Conservation (phyloP, 441 rosid genomes). For the Oxalis stricta region DNA sequence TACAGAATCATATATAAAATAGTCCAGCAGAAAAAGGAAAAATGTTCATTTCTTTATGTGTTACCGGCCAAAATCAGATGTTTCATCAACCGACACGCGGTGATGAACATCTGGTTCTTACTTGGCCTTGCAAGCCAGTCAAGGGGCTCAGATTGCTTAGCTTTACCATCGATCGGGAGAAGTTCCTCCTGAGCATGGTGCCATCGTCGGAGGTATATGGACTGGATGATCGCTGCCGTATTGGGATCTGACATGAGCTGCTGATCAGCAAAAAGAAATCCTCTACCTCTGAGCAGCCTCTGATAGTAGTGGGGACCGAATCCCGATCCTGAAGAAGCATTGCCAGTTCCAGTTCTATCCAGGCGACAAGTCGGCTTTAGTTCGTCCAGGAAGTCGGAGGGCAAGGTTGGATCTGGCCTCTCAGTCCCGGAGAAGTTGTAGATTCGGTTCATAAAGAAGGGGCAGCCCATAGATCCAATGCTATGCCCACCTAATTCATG, state of each 20-base stretch:
- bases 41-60: too few species aligned
- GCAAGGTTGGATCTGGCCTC: conserved; percentile 17
- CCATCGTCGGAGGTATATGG: conserved; percentile 26
- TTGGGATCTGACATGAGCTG: conserved; percentile 28
- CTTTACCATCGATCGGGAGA: conserved; percentile 38
- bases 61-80: too few species aligned
- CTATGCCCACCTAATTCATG: conserved; percentile 36
- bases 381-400: conserved; percentile 22
- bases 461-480: conserved; percentile 27
- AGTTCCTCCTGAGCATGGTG: conserved; percentile 22
- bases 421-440: conserved; percentile 20
- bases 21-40: too few species aligned
- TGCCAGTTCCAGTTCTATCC: not conserved
- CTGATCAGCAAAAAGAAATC: conserved; percentile 31
- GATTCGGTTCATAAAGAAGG: conserved; percentile 21
- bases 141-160: conserved; percentile 28
- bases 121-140: conserved; percentile 22
- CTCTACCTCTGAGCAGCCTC: conserved; percentile 31
- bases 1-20: too few species aligned
- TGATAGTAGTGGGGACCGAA: conserved; percentile 27
- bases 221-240: conserved; percentile 21
- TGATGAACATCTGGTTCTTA: conserved; percentile 29
- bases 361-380: conserved; percentile 13
- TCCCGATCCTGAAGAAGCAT: conserved; percentile 15
- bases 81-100: too few species aligned